Evolutionary conservation across 805 yeast species (phyloP), one percentile per base, ranked within the genome.

Genomic region (Wickerhamomyces xylosicus): DNA sequence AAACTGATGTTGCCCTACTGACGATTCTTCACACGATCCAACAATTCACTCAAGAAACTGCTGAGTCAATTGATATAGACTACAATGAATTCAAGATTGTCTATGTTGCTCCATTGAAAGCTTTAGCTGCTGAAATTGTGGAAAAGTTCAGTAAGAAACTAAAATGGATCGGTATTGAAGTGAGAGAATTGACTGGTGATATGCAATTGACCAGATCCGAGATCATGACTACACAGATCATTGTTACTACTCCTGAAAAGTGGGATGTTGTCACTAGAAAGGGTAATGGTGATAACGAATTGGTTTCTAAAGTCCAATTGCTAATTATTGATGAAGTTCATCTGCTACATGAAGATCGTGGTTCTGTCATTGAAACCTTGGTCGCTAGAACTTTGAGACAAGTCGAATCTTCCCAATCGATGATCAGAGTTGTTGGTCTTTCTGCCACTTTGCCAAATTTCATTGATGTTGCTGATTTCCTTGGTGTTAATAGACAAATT

Each of bases 221-320:
- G 57, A 85, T 87, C 32, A 57, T 76, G 51, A 72, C 74, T 1
- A 89, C 97, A 1, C 96, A 87, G 56, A 70, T 87, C 32, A 83
- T 87, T 46, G 96, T 87, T 3, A 89, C 96, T 1, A 87, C 97
- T 0, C 97, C 97, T 0, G 97, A 87, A 54, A 87, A 87, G 58
- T 87, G 97, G 97, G 97, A 87, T 62, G 97, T 92, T 2, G 96
- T 92, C 2, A 90, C 98, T 0, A 74, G 97, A 54, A 92, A 92
- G 55, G 80, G 89, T 31, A 81, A 72, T 48, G 97, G 96, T 38
- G 97, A 89, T 51, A 76, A 75, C 37, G 95, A 87, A 48, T 59
- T 89, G 35, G 85, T 85, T 3, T 76, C 83, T 11, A 87, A 86
- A 50, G 94, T 92, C 9, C 85, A 80, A 57, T 62, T 92, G 13